Evolutionary conservation across 805 yeast genomes (phyloP), one percentile per base, ranked within the genome.

Genomic region (Suhomyces prunicola): DNA sequence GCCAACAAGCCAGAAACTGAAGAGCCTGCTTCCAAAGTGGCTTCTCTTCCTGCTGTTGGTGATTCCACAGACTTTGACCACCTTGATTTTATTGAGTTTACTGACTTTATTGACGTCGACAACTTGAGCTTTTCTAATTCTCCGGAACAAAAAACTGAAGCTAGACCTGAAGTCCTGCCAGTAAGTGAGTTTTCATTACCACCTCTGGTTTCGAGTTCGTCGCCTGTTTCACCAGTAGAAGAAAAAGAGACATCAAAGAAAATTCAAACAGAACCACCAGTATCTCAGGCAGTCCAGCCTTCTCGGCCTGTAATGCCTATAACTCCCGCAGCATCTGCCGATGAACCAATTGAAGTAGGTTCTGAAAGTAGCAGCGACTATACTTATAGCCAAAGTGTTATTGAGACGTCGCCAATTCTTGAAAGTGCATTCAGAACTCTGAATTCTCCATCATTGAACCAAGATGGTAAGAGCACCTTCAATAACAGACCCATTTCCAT

Each of bases 401-500:
- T 56, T 9, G 60, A 60, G n/a, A 36, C 53, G 24, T 62, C 68
- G 7, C 69, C 66, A 6, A 61, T 65, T 13, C 48, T 65, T 31
- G 63, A 59, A 26, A 49, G 56, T 29, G 66, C 64, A 5, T 56
- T 51, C 51, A 44, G 54, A 24, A 53, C 50, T 9, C 45, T 29
- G 41, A 27, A 24, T 10, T 42, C 50, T 6, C 54, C 54, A 9
- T 5, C 42, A 3, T 15, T 47, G 12, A 39, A 47, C 26, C 45
- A 47, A 19, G 36, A 47, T 26, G 64, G 61, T 1, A 52, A 36
- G 15, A 44, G 41, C 23, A 39, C 45, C n/a, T 53, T 50, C 42
- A 59, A 56, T 29, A 66, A 61, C 33, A 58, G 79, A 35, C 80
- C 82, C 19, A 68, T 77, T 9, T 77, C 79, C 6, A 71, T 78